These are phyloP conservation scores for Metschnikowia vanudenii DNA, from an alignment of 805 yeast genomes.

Conservation along the genomic window DNA sequence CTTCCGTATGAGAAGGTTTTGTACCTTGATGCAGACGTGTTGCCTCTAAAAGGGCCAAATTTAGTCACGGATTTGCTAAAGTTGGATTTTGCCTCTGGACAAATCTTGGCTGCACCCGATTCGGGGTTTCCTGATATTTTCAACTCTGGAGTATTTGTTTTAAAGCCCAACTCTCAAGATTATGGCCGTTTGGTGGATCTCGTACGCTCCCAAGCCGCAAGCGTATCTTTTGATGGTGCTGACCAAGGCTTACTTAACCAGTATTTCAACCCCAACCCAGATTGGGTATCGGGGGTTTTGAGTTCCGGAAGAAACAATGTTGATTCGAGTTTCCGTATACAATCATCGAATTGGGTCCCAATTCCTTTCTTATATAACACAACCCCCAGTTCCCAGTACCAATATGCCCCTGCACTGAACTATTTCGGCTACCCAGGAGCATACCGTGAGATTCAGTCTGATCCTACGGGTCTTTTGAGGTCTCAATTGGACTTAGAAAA, in stretches of 20 bases:
- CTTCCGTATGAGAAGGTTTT: conserved; percentile 21
- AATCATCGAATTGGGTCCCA: conserved; percentile 53
- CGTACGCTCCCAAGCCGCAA: conserved; percentile 17
- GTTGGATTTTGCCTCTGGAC: conserved; percentile 16
- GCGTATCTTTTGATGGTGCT: conserved; percentile 72
- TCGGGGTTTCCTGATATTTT: conserved; percentile 23
- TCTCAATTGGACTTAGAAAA: not conserved
- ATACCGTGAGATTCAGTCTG: not conserved
- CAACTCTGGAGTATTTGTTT: conserved; percentile 22
- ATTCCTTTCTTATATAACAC: conserved; percentile 85
- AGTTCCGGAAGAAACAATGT: conserved; percentile 6
- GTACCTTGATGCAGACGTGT: conserved; percentile 22
- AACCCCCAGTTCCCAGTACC: conserved; percentile 62
- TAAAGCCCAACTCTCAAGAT: conserved; percentile 18
- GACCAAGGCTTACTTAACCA: conserved; percentile 90
- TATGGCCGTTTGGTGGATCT: conserved; percentile 30
- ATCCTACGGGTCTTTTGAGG: not conserved
- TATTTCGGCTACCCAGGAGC: conserved; percentile 36
- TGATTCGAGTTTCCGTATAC: not conserved
- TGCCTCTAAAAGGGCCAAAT: conserved; percentile 19
- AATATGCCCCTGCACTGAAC: conserved; percentile 67
- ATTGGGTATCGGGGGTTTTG: conserved; percentile 32
- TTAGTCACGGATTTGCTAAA: conserved; percentile 28
- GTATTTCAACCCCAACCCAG: conserved; percentile 51
- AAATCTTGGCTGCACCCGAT: conserved; percentile 22